Conservation (phyloP, 441 rosid genomes). For the Erysimum cheiri region DNA sequence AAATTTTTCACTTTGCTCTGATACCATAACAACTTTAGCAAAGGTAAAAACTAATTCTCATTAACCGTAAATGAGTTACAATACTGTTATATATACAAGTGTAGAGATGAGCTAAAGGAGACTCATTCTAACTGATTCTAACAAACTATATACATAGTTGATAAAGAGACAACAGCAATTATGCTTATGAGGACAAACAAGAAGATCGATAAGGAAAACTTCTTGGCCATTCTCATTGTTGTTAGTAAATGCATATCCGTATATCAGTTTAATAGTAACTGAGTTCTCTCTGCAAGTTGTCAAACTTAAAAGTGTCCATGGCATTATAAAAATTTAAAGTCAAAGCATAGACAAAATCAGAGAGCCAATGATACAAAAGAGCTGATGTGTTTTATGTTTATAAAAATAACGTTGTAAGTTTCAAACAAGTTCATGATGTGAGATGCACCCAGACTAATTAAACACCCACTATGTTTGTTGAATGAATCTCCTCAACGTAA, state of each 20-base stretch:
- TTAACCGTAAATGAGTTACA: too few species aligned
- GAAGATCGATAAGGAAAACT: neutral
- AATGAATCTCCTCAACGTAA: slow-evolving; percentile 18
- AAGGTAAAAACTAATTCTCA: too few species aligned
- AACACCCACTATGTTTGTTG: neutral
- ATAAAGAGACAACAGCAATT: neutral
- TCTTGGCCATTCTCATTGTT: neutral
- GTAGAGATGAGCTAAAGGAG: too few species aligned
- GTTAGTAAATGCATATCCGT: neutral
- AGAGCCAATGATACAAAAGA: slow-evolving; percentile 20
- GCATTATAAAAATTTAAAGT: slow-evolving; percentile 20
- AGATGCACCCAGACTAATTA: slow-evolving; percentile 6
- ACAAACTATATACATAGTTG: too few species aligned
- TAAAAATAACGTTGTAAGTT: slow-evolving; percentile 17
- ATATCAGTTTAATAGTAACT: slow-evolving; percentile 10
- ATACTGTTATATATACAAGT: too few species aligned
- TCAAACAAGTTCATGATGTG: slow-evolving; percentile 13
- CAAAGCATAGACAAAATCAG: slow-evolving; percentile 18
- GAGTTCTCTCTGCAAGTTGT: slow-evolving; percentile 24
- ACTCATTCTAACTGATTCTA: too few species aligned
- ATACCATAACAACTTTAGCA: too few species aligned
- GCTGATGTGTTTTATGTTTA: slow-evolving; percentile 17
- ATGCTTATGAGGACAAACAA: neutral
- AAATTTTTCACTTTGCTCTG: too few species aligned
- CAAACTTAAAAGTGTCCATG: neutral